Percentiles rank a stretch among this genome's conserved stretches.
These are phyloP conservation scores for Ascodesmis nigricans DNA, from an alignment of 495 filamentous ascomycete genomes.

Conservation along the genomic window DNA sequence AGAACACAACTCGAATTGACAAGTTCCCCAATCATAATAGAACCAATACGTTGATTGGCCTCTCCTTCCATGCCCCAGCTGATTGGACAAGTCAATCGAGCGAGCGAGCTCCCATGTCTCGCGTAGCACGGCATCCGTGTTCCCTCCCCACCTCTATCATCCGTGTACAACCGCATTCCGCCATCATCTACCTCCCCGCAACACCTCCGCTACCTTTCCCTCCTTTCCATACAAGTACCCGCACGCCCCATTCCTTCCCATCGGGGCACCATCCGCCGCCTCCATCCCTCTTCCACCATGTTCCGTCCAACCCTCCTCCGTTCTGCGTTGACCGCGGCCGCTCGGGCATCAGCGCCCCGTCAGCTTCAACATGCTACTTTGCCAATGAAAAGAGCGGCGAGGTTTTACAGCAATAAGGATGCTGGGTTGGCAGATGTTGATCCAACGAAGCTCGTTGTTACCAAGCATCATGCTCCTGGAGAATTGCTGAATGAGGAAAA, in stretches of 20 bases:
- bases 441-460: conserved; percentile 48
- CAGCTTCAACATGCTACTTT: not conserved
- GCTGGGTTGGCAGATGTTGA: conserved; percentile 40
- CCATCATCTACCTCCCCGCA: not conserved
- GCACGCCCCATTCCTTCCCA: too few relatives aligned
- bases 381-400: not conserved
- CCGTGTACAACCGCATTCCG: too few relatives aligned
- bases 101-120: too few relatives aligned
- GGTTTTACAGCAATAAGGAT: conserved; percentile 15
- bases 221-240: not conserved
- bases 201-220: not conserved
- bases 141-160: too few relatives aligned
- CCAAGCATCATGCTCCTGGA: conserved; percentile 55
- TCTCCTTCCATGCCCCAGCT: too few relatives aligned
- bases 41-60: too few relatives aligned
- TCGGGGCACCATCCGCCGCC: too few relatives aligned
- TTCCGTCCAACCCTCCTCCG: conserved; percentile 12
- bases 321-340: not conserved
- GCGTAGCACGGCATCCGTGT: too few relatives aligned
- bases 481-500: conserved; percentile 46
- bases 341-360: conserved; percentile 1
- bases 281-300: conserved; percentile 1
- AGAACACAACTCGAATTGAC: too few relatives aligned
- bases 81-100: too few relatives aligned
- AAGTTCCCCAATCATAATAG: too few relatives aligned